Evolutionary conservation across 768 basidiomycete genomes (phyloP), one percentile per base, ranked within the genome.

Genomic region (Tubosaeta sp.): DNA sequence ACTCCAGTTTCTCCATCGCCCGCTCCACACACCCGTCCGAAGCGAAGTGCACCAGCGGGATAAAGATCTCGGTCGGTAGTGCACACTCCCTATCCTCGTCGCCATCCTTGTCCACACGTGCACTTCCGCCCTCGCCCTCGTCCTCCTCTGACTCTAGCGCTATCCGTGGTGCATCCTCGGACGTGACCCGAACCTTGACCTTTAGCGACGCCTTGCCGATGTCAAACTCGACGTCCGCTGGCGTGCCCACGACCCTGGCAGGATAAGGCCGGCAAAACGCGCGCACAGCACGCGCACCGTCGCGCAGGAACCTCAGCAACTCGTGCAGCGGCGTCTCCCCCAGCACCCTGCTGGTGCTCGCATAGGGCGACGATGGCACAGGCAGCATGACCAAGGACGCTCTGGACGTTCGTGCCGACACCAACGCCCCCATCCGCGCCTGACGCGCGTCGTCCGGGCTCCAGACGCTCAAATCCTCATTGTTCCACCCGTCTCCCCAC

Each of bases 401-500:
- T 31, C 51, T 58, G 11, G 68, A 67, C 6, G 50, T 13, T 6
- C 43, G 49, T 16, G 57, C 59, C 6, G 61, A 51, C 9, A 25
- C 35, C 42, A 59, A 16, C 25, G 39, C 46, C 16, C 56, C 57
- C 26, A 12, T 26, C 39, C 41, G 41, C 41, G 12, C 19, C 22
- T 11, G n/a, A 5, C 5, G 65, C 54, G 83, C 55, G 65, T 97
- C 94, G 58, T 93, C 90, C 4, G 68, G 58, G 59, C 85, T 86
- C 90, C 90, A 97, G 13, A 98, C 56, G 57, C 89, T 92, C 53
- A 98, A 67, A 71, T 98, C 95, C 72, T 99, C 95, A 71, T 90
- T 82, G 67, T 97, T 95, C 95, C 95, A 99, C 1, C 85, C 85
- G 70, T 99, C 95, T 13, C 95, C 93, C 91, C 90, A 97, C 63